Conservation (phyloP, 2,329 filamentous ascomycete genomes). For the Sclerotinia subarctica region DNA sequence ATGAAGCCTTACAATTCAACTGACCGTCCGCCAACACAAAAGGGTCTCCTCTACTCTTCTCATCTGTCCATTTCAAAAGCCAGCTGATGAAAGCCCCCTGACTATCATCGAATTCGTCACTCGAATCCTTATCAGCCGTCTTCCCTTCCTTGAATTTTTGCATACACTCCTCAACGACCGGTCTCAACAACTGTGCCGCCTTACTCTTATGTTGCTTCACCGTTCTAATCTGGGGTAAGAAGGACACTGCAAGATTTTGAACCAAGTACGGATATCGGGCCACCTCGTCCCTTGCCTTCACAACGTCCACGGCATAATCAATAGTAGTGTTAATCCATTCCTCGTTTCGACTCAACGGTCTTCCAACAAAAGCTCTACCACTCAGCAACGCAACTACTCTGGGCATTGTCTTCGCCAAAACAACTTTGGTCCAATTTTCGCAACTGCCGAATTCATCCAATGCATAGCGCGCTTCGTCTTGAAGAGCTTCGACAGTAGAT, state of each 20-base stretch:
- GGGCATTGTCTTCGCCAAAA: not conserved
- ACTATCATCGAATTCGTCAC: not conserved
- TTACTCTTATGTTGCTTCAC: not conserved
- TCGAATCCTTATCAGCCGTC: not conserved
- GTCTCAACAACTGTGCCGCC: not conserved
- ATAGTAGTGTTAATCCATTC: slow-evolving; percentile 5
- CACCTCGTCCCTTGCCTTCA: not conserved
- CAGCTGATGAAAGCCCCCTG: slow-evolving; percentile 10
- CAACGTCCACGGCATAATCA: not conserved
- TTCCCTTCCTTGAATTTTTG: not conserved
- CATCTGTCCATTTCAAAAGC: slow-evolving; percentile 14
- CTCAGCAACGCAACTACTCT: not conserved
- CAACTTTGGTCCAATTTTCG: slow-evolving; percentile 28
- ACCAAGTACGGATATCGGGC: not conserved
- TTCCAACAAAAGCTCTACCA: slow-evolving; percentile 19
- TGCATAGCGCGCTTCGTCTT: slow-evolving; percentile 32
- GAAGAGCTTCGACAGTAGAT: slow-evolving; percentile 24
- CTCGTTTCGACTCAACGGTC: not conserved
- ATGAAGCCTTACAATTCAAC: not conserved
- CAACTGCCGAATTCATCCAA: slow-evolving; percentile 29
- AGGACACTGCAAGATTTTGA: not conserved
- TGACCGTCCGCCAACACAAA: not conserved
- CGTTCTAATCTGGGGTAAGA: slow-evolving; percentile 9
- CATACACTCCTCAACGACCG: slow-evolving; percentile 3
- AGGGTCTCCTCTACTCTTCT: not conserved